Conservation (phyloP, 768 basidiomycete species). For the Tulasnella calospora region DNA sequence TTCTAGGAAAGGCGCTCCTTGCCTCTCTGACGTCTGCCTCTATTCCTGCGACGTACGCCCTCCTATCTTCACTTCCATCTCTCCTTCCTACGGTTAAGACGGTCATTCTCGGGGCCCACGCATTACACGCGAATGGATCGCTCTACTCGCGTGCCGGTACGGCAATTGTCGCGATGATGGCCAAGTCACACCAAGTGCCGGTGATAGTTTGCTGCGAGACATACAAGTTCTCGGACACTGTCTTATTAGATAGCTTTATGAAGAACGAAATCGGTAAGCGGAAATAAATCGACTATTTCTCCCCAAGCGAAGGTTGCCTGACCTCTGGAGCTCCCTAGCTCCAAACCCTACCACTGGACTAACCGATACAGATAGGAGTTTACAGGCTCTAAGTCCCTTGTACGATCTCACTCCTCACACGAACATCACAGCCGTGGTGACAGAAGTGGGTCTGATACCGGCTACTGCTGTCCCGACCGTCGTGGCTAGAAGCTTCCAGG, state of each 20-base stretch:
- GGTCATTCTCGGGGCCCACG: constrained; percentile 88
- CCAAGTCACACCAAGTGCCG: constrained; percentile 80
- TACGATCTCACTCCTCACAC: constrained; percentile 93
- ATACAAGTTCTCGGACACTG: constrained; percentile 93
- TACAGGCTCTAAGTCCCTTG: constrained; percentile 78
- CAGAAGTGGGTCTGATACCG: constrained; percentile 93
- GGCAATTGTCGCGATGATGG: constrained; percentile 94
- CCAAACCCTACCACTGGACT: background rate
- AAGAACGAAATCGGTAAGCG: constrained; percentile 88
- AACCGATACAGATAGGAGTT: constrained; percentile 39
- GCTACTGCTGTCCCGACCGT: constrained; percentile 71
- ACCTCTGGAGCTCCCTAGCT: constrained; percentile 14
- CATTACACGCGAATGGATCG: constrained; percentile 89
- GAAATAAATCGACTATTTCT: background rate
- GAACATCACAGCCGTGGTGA: constrained; percentile 92
- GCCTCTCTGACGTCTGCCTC: constrained; percentile 58
- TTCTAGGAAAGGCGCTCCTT: constrained; percentile 70
- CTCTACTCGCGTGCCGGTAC: constrained; percentile 93
- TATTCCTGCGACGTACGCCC: constrained; percentile 84
- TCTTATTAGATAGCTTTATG: constrained; percentile 89
- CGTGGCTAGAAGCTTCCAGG: constrained; percentile 51
- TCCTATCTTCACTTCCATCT: constrained; percentile 80
- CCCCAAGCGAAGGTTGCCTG: background rate
- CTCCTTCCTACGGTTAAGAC: constrained; percentile 76
- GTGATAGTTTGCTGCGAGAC: constrained; percentile 98